Percentiles rank a stretch among this genome's conserved stretches.
Evolutionary conservation across 805 yeast species (phyloP).

Genomic region (Metschnikowia proteae): DNA sequence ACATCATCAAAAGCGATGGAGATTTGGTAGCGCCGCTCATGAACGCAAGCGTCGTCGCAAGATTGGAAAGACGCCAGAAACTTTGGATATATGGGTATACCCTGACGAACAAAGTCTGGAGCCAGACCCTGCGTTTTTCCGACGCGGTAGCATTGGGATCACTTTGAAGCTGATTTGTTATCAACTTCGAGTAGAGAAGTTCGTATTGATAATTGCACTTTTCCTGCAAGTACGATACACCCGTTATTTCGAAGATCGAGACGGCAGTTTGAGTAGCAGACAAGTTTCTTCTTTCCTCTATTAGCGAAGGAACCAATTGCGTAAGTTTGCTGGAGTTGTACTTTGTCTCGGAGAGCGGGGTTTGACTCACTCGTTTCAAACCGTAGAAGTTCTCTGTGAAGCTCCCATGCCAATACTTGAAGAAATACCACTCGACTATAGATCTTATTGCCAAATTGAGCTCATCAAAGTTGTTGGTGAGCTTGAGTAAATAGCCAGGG

Average conservation of each 20-base stretch:
- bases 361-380: conserved; percentile 55
- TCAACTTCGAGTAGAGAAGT: conserved; percentile 53
- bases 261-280: conserved; percentile 49
- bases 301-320: conserved; percentile 36
- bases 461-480: conserved; percentile 76
- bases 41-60: conserved; percentile 59
- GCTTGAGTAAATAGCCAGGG: conserved; percentile 61
- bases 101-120: conserved; percentile 45
- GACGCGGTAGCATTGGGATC: conserved; percentile 19
- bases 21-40: conserved; percentile 64
- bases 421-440: conserved; percentile 63
- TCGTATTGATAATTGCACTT: conserved; percentile 66
- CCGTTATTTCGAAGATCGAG: conserved; percentile 57
- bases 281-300: conserved; percentile 53
- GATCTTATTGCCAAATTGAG: conserved; percentile 59
- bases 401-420: conserved; percentile 73
- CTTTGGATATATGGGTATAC: conserved; percentile 59
- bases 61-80: conserved; percentile 43
- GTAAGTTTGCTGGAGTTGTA: conserved; percentile 32
- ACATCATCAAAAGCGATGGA: conserved; percentile 56
- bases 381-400: conserved; percentile 94
- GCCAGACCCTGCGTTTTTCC: conserved; percentile 27
- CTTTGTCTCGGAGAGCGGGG: conserved; percentile 28
- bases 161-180: conserved; percentile 44
- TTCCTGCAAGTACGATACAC: conserved; percentile 64